phyloP scores from a whole-genome alignment of 2,329 filamentous ascomycete genomes.

The Aphanocladium album region DNA sequence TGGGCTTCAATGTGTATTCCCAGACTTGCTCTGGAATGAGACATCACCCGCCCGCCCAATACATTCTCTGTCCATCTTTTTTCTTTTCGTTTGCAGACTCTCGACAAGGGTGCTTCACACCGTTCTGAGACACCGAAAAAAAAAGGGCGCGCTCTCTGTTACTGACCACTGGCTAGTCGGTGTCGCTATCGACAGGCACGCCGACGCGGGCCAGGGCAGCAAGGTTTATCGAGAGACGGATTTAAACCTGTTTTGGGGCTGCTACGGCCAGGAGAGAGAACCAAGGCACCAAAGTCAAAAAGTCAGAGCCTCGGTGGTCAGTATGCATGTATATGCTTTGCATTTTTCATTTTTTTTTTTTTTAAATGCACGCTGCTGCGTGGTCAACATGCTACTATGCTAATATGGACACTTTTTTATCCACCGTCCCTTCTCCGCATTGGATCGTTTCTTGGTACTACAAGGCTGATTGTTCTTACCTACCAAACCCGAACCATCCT shows the following conservation, averaged over 20 bases:
- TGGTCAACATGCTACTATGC: not conserved
- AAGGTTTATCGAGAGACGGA: not conserved
- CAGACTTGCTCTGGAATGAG: not conserved
- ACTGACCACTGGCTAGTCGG: not conserved
- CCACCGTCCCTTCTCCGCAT: not conserved
- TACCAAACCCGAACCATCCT: conserved; percentile 73
- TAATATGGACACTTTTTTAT: not conserved
- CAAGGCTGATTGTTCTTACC: conserved; percentile 34
- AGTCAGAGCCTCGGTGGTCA: not conserved
- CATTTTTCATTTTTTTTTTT: not conserved
- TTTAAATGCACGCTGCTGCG: not conserved
- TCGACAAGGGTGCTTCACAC: not conserved
- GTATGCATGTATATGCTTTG: not conserved
- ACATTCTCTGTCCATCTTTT: not conserved
- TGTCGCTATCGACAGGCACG: not conserved
- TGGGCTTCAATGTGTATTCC: not conserved
- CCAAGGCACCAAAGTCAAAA: not conserved
- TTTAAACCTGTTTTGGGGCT: not conserved
- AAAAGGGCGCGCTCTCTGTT: not conserved
- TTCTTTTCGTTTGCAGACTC: not conserved
- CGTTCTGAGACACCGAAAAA: not conserved
- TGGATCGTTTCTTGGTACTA: not conserved
- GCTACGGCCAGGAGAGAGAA: not conserved
- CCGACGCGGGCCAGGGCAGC: not conserved
- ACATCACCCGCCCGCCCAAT: not conserved